A percentile compares a stretch with the other conserved stretches of the same genome.
Evolutionary conservation across 805 yeast genomes (phyloP).

Genomic region (Candida germanica): DNA sequence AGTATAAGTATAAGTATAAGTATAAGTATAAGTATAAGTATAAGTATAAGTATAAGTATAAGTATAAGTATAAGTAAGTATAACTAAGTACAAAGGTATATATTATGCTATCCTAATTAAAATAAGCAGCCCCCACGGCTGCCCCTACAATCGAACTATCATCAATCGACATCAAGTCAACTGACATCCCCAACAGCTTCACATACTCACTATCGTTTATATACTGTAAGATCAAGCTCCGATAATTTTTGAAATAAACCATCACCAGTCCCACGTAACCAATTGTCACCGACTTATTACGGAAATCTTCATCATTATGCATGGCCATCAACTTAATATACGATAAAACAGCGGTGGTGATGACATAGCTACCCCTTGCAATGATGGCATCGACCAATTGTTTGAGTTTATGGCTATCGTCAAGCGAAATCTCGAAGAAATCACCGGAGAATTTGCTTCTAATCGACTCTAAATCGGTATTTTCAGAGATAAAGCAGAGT

Average conservation of each 20-base stretch:
- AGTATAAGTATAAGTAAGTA: too few relatives aligned
- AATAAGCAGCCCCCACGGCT: conserved; percentile 49
- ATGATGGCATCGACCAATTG: conserved; percentile 36
- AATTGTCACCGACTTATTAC: conserved; percentile 27
- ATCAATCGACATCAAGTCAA: conserved; percentile 38
- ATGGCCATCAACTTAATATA: conserved; percentile 25
- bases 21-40: too few relatives aligned
- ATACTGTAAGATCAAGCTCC: conserved; percentile 24
- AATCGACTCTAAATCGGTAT: conserved; percentile 17
- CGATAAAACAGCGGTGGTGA: conserved; percentile 42
- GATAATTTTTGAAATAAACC: conserved; percentile 38
- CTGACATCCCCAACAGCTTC: conserved; percentile 23
- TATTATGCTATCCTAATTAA: too few relatives aligned
- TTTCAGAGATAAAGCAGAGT: conserved; percentile 38
- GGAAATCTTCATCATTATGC: conserved; percentile 20
- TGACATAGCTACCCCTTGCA: conserved; percentile 42
- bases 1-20: too few relatives aligned
- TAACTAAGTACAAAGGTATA: too few relatives aligned
- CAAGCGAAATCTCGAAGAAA: conserved; percentile 22
- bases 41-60: too few relatives aligned
- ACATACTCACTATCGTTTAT: conserved; percentile 24
- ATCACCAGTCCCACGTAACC: conserved; percentile 54
- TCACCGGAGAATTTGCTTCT: conserved; percentile 17
- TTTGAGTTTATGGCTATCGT: conserved; percentile 29
- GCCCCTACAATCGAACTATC: conserved; percentile 53